phyloP scores from a whole-genome alignment of 805 yeast genomes.

The Saturnispora saitoi region DNA sequence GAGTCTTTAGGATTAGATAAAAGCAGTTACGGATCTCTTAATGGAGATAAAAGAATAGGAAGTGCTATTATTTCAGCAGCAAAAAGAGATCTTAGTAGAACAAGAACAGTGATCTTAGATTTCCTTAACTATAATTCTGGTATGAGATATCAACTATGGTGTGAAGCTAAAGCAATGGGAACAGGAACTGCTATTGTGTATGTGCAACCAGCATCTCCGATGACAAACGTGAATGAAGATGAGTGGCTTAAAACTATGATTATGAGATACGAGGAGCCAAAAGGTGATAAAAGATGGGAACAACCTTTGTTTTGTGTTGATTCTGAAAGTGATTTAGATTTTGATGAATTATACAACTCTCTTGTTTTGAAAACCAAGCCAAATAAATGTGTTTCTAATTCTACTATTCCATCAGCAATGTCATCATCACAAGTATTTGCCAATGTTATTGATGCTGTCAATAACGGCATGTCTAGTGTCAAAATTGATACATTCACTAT shows the following conservation, averaged over 20 bases:
- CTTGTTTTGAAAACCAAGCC: constrained; percentile 4
- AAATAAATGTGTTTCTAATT: constrained; percentile 6
- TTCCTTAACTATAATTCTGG: constrained; percentile 89
- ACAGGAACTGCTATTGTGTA: constrained; percentile 82
- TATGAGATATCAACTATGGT: constrained; percentile 84
- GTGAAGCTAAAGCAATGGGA: constrained; percentile 80
- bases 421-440: neutral
- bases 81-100: constrained; percentile 63
- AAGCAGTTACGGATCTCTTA: constrained; percentile 59
- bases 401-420: constrained; percentile 5
- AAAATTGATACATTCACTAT: neutral
- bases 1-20: constrained; percentile 67
- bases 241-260: constrained; percentile 54
- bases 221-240: constrained; percentile 45
- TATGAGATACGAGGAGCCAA: constrained; percentile 92
- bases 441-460: neutral
- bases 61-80: constrained; percentile 86
- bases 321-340: constrained; percentile 48
- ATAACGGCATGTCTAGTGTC: neutral
- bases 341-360: constrained; percentile 55
- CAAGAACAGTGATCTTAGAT: constrained; percentile 75
- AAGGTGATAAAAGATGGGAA: constrained; percentile 83
- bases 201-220: constrained; percentile 42
- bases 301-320: constrained; percentile 75
- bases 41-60: constrained; percentile 70